These are phyloP conservation scores for Metschnikowia cerradonensis DNA, from an alignment of 805 yeast genomes.

Conservation along the genomic window DNA sequence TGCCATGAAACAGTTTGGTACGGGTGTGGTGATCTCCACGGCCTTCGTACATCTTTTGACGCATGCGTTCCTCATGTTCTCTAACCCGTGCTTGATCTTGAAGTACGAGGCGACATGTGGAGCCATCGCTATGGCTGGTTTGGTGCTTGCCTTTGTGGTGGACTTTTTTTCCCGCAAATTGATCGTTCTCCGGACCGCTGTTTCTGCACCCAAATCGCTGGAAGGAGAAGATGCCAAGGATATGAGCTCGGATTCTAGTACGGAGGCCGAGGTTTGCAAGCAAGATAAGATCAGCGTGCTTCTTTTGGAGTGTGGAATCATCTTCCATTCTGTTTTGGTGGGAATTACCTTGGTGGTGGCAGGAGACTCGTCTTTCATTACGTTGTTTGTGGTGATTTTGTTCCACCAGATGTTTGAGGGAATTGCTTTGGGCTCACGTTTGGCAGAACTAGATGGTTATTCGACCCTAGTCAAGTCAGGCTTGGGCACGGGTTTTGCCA, in stretches of 20 bases:
- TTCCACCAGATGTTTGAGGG: slow-evolving; percentile 31
- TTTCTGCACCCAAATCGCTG: neutral
- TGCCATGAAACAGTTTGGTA: slow-evolving; percentile 20
- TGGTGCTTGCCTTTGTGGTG: slow-evolving; percentile 22
- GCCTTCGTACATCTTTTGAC: slow-evolving; percentile 31
- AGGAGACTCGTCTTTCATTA: slow-evolving; percentile 22
- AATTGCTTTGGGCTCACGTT: slow-evolving; percentile 25
- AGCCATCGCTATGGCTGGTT: slow-evolving; percentile 29
- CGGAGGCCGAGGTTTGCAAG: neutral
- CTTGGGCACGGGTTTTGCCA: slow-evolving; percentile 4
- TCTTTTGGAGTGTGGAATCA: slow-evolving; percentile 25
- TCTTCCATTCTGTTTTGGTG: slow-evolving; percentile 28
- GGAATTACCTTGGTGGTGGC: slow-evolving; percentile 26
- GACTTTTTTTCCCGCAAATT: slow-evolving; percentile 16
- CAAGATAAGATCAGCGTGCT: slow-evolving; percentile 5
- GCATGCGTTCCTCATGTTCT: slow-evolving; percentile 27
- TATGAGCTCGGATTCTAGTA: neutral
- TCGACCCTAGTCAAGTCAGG: slow-evolving; percentile 2
- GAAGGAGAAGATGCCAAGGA: neutral
- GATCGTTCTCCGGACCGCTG: neutral
- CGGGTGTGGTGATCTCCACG: slow-evolving; percentile 30
- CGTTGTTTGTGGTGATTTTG: slow-evolving; percentile 25
- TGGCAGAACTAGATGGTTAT: slow-evolving; percentile 20
- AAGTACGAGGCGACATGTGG: slow-evolving; percentile 24
- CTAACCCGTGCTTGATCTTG: slow-evolving; percentile 22